Evolutionary conservation across 768 basidiomycete species (phyloP).

Genomic region (Calocybe gangraenosa): DNA sequence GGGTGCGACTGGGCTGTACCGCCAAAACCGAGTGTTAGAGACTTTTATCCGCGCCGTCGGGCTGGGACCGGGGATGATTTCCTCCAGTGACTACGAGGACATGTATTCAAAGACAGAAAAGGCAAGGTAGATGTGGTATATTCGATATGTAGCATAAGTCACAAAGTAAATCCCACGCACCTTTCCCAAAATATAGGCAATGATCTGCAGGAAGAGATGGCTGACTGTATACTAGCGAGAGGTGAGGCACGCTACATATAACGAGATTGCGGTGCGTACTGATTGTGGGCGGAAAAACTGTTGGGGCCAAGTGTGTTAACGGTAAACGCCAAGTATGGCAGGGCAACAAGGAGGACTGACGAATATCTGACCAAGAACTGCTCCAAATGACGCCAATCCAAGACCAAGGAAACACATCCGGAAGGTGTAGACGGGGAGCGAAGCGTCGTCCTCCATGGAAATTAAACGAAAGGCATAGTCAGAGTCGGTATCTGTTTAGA

Average conservation of each 20-base stretch:
- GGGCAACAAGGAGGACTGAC: slow-evolving; percentile 16
- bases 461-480: slow-evolving; percentile 35
- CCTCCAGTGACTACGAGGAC: slow-evolving; percentile 24
- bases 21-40: slow-evolving; percentile 30
- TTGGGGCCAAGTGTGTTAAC: background rate
- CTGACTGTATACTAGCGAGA: slow-evolving; percentile 26
- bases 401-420: slow-evolving; percentile 41
- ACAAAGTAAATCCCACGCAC: slow-evolving; percentile 9
- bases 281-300: slow-evolving; percentile 41
- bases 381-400: slow-evolving; percentile 42
- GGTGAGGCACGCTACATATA: no score
- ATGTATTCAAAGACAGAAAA: no score
- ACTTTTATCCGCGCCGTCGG: slow-evolving; percentile 18
- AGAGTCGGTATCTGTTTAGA: slow-evolving; percentile 21
- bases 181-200: slow-evolving; percentile 41
- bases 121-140: background rate
- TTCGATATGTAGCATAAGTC: no score
- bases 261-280: background rate
- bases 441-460: slow-evolving; percentile 36
- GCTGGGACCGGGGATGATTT: slow-evolving; percentile 23
- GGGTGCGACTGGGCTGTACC: slow-evolving; percentile 11
- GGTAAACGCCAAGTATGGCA: no score
- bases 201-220: slow-evolving; percentile 38
- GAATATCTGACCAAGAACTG: slow-evolving; percentile 34
- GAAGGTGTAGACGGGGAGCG: slow-evolving; percentile 37